Conservation (phyloP, 1,284 basidiomycete species). For the Cerioporus squamosus region DNA sequence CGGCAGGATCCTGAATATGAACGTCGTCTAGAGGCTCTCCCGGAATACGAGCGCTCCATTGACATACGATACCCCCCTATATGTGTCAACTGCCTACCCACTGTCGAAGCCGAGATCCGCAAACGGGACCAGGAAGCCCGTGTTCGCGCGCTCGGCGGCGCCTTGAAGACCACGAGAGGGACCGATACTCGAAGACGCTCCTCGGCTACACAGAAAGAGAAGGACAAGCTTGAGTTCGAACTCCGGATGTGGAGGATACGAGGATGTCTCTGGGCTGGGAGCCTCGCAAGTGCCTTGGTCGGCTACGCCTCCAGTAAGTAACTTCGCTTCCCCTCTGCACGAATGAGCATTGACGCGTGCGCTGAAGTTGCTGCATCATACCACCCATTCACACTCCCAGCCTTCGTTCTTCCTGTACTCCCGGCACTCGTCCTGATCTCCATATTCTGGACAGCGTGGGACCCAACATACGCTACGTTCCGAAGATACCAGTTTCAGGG, state of each 20-base stretch:
- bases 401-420: conserved; percentile 32
- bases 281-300: conserved; percentile 46
- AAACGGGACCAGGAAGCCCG: conserved; percentile 83
- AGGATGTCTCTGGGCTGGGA: conserved; percentile 63
- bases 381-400: conserved; percentile 5
- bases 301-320: conserved; percentile 51
- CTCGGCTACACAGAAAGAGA: conserved; percentile 41
- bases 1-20: conserved; percentile 73
- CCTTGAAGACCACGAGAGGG: conserved; percentile 65
- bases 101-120: conserved; percentile 80
- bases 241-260: conserved; percentile 63
- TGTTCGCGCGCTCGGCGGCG: conserved; percentile 73
- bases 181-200: conserved; percentile 50
- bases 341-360: neutral
- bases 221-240: conserved; percentile 47
- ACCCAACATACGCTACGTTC: conserved; percentile 70
- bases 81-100: conserved; percentile 74
- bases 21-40: conserved; percentile 62
- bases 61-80: conserved; percentile 86
- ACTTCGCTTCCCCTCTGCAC: neutral
- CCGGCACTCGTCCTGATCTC: conserved; percentile 58
- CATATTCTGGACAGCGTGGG: conserved; percentile 75
- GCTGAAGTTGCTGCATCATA: conserved; percentile 14
- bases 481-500: conserved; percentile 67
- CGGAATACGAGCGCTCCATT: conserved; percentile 74